These are phyloP conservation scores for Umbelopsis sp. DNA, from an alignment of 192 early-diverging fungal genomes.

Conservation along the genomic window DNA sequence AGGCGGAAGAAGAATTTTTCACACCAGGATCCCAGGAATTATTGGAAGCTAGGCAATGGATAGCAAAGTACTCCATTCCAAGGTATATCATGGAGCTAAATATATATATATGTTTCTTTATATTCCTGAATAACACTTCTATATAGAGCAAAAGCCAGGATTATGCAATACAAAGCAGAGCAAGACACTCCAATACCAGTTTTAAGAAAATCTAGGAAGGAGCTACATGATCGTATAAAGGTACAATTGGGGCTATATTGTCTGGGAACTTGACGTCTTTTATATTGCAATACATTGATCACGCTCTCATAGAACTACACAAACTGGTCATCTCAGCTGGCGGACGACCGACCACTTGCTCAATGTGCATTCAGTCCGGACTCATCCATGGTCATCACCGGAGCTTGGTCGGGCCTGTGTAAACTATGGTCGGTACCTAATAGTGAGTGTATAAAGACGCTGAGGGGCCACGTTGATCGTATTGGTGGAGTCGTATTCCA, in stretches of 20 bases:
- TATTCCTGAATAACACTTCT: background rate
- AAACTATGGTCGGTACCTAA: slow-evolving; percentile 89
- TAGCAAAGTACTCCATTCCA: slow-evolving; percentile 74
- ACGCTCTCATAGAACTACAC: slow-evolving; percentile 53
- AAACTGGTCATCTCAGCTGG: slow-evolving; percentile 81
- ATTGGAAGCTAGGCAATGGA: slow-evolving; percentile 65
- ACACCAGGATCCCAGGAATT: slow-evolving; percentile 78
- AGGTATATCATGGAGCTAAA: slow-evolving; percentile 36
- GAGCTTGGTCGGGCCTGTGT: slow-evolving; percentile 81
- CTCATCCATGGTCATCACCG: slow-evolving; percentile 74
- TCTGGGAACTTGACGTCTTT: background rate
- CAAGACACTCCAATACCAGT: slow-evolving; percentile 62
- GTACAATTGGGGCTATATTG: slow-evolving; percentile 32
- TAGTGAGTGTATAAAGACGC: slow-evolving; percentile 51
- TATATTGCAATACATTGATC: too few species aligned
- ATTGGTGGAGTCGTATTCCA: slow-evolving; percentile 91
- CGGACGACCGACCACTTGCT: slow-evolving; percentile 84
- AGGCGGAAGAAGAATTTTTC: slow-evolving; percentile 73
- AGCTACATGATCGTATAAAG: slow-evolving; percentile 72
- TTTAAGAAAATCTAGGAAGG: slow-evolving; percentile 71
- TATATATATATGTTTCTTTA: background rate
- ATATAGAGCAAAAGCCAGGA: slow-evolving; percentile 64
- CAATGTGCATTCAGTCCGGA: slow-evolving; percentile 82
- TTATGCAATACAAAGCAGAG: slow-evolving; percentile 68
- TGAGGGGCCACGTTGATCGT: slow-evolving; percentile 81